These are phyloP conservation scores for Nymphaea colorata DNA, from an alignment of 164 flowering plant species.

Conservation along the genomic window DNA sequence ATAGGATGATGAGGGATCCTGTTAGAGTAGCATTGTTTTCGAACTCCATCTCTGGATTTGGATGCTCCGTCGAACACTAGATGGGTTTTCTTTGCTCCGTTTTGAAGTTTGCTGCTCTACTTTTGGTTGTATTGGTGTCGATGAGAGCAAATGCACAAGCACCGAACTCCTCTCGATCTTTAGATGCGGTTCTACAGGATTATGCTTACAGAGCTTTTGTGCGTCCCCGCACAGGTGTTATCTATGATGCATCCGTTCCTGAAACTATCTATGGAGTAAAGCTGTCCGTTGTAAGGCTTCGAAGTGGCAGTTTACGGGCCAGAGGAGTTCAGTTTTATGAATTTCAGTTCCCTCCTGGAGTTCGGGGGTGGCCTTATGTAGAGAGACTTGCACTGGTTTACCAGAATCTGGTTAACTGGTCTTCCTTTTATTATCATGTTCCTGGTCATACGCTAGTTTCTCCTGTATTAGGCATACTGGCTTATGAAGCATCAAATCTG, in stretches of 20 bases:
- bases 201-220: constrained; percentile 63
- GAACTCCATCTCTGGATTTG: not conserved
- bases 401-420: constrained; percentile 75
- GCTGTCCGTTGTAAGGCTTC: constrained; percentile 62
- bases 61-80: not conserved
- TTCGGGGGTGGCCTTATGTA: constrained; percentile 57
- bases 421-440: constrained; percentile 38
- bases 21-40: not conserved
- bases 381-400: constrained; percentile 77
- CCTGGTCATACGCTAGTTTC: constrained; percentile 45
- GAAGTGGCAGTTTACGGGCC: constrained; percentile 63
- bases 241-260: constrained; percentile 42
- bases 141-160: not conserved
- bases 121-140: not conserved
- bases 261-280: constrained; percentile 53
- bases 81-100: not conserved
- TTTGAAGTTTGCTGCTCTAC: not conserved
- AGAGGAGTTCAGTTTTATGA: constrained; percentile 47
- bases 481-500: constrained; percentile 55
- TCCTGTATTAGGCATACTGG: constrained; percentile 76
- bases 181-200: constrained; percentile 78
- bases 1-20: not conserved
- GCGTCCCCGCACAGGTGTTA: constrained; percentile 37
- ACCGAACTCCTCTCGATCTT: not conserved
- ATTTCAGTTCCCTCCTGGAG: constrained; percentile 54